A percentile compares a stretch with the other conserved stretches of the same genome.
These are phyloP conservation scores for Puccinia hordei DNA, from an alignment of 1,284 basidiomycete genomes.

Conservation along the genomic window DNA sequence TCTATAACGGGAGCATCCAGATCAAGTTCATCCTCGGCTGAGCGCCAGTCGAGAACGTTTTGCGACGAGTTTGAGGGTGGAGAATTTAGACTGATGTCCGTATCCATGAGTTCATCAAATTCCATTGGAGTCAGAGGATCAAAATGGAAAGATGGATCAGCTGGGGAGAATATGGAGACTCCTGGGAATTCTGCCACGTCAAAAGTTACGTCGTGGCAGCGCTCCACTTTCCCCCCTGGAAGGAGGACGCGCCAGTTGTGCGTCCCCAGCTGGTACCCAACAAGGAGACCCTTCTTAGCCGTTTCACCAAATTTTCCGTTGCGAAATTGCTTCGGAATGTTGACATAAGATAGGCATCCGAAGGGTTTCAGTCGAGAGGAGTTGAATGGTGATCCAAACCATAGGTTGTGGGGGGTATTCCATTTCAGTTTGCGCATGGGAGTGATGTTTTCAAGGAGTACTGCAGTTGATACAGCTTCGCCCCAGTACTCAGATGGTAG, in stretches of 20 bases:
- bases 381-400: neutral
- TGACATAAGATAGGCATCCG: neutral
- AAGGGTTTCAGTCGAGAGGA: conserved; percentile 6
- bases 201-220: neutral
- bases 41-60: neutral
- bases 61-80: neutral
- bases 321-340: neutral
- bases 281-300: neutral
- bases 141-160: neutral
- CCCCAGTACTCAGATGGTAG: conserved; percentile 1
- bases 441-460: conserved; percentile 33
- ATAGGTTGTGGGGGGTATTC: conserved; percentile 7
- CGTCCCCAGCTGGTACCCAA: conserved; percentile 13
- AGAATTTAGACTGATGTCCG: neutral
- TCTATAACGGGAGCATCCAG: neutral
- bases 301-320: conserved; percentile 15
- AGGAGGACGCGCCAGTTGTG: conserved; percentile 13
- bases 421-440: neutral
- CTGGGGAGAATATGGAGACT: neutral
- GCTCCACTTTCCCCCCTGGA: neutral
- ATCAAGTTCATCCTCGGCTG: neutral
- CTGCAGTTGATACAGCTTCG: neutral
- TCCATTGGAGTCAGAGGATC: neutral
- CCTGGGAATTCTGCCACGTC: conserved; percentile 17
- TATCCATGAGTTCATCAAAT: neutral